Percentiles rank a stretch among this genome's conserved stretches.
Evolutionary conservation across 352 stramenopile species (phyloP).

Genomic region (Globisporangium cederbergense): DNA sequence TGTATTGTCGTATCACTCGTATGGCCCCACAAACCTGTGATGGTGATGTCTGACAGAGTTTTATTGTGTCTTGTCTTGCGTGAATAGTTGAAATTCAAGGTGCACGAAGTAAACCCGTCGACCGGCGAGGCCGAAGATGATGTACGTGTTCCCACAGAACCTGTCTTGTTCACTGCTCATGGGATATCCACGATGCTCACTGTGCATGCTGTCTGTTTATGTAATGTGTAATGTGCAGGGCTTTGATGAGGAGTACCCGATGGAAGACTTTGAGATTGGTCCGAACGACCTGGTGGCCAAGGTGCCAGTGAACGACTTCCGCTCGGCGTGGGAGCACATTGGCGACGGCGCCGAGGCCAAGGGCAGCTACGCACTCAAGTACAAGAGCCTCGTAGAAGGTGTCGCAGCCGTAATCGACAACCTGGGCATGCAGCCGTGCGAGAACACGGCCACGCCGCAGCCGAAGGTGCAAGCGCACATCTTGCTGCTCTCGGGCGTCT

Average conservation of each 20-base stretch:
- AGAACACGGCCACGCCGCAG: slow-evolving; percentile 89
- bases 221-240: slow-evolving; percentile 34
- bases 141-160: slow-evolving; percentile 18
- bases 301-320: slow-evolving; percentile 95
- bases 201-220: slow-evolving; percentile 9
- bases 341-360: slow-evolving; percentile 94
- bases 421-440: slow-evolving; percentile 96
- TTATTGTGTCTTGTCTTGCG: not conserved
- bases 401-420: slow-evolving; percentile 95
- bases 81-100: slow-evolving; percentile 91
- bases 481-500: slow-evolving; percentile 95
- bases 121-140: slow-evolving; percentile 88
- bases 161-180: not conserved
- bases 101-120: slow-evolving; percentile 94
- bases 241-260: slow-evolving; percentile 98
- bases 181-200: not conserved
- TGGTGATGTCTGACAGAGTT: not conserved
- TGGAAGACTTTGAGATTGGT: slow-evolving; percentile 96
- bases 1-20: slow-evolving; percentile 1
- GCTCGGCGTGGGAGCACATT: slow-evolving; percentile 94
- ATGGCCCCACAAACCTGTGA: not conserved
- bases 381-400: slow-evolving; percentile 96
- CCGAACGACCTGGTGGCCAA: slow-evolving; percentile 98
- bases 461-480: slow-evolving; percentile 94
- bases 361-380: slow-evolving; percentile 95